phyloP scores from a whole-genome alignment of 1,284 basidiomycete genomes.

The Trametes polyzona region DNA sequence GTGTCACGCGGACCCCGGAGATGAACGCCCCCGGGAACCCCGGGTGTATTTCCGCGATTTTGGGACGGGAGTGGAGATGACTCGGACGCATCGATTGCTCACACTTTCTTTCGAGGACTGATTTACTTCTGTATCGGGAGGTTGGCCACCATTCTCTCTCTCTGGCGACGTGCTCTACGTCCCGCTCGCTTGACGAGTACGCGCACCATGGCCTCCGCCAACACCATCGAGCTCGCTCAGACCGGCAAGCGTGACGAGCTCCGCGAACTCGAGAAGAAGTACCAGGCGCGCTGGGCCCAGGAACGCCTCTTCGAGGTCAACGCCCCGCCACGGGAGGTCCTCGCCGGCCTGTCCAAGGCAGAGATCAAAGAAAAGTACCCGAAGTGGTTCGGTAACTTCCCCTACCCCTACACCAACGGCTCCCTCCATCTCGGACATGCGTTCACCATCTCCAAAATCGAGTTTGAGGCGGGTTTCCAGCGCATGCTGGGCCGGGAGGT shows the following conservation, averaged over 20 bases:
- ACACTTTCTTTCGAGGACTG: conserved; percentile 8
- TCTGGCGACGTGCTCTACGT: conserved; percentile 30
- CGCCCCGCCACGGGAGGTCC: conserved; percentile 74
- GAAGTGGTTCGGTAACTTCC: conserved; percentile 97
- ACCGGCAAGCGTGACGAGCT: conserved; percentile 93
- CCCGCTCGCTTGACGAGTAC: conserved; percentile 27
- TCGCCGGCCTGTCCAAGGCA: conserved; percentile 63
- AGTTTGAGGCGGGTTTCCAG: conserved; percentile 96
- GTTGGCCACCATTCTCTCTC: conserved; percentile 31
- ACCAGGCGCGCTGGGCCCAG: conserved; percentile 80
- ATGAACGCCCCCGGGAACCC: conserved; percentile 9
- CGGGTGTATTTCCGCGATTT: background rate
- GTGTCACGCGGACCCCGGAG: background rate
- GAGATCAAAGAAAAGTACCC: conserved; percentile 78
- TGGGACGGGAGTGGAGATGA: conserved; percentile 13
- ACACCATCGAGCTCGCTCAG: conserved; percentile 53
- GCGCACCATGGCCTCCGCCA: conserved; percentile 32
- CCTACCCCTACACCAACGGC: conserved; percentile 99
- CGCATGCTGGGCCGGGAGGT: conserved; percentile 95
- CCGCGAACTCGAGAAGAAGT: conserved; percentile 81
- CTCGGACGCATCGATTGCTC: conserved; percentile 31
- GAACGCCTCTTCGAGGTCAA: conserved; percentile 83
- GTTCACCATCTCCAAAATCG: conserved; percentile 98
- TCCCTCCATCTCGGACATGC: conserved; percentile 97
- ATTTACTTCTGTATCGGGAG: conserved; percentile 21